These are phyloP conservation scores for Coemansia sp. DNA, from an alignment of 192 early-diverging fungal species.

Conservation along the genomic window DNA sequence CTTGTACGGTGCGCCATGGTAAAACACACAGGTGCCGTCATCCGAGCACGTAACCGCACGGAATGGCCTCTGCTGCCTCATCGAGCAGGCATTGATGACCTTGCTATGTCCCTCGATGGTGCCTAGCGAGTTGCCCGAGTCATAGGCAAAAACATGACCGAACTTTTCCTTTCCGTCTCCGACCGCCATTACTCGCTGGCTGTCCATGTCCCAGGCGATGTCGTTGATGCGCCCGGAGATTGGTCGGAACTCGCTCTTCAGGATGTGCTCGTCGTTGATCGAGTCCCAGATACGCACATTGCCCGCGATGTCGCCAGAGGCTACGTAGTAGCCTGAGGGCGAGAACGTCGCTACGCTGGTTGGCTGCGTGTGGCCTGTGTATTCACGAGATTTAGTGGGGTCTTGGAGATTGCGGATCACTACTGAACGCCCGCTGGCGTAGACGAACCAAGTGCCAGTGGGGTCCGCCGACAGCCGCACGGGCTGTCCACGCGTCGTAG, in stretches of 20 bases:
- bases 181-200: conserved; percentile 94
- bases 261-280: conserved; percentile 70
- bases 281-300: conserved; percentile 96
- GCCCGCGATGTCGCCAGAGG: conserved; percentile 86
- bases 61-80: conserved; percentile 88
- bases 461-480: conserved; percentile 82
- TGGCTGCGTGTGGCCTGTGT: conserved; percentile 73
- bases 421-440: conserved; percentile 86
- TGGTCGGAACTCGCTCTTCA: conserved; percentile 80
- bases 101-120: conserved; percentile 90
- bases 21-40: conserved; percentile 86
- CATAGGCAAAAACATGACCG: conserved; percentile 87
- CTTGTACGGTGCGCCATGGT: conserved; percentile 90
- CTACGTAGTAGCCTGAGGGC: conserved; percentile 93
- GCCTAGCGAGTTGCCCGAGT: conserved; percentile 85
- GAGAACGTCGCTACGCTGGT: conserved; percentile 87
- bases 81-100: conserved; percentile 80
- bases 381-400: conserved; percentile 58
- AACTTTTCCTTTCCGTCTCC: conserved; percentile 91
- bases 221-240: conserved; percentile 81
- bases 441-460: conserved; percentile 79
- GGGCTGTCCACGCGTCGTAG: conserved; percentile 75
- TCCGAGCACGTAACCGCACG: conserved; percentile 90
- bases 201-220: conserved; percentile 92
- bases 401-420: conserved; percentile 73